A percentile compares a stretch with the other conserved stretches of the same genome.
Evolutionary conservation across 73 alveolate genomes (phyloP).

Genomic region (Tetrahymena thermophila): DNA sequence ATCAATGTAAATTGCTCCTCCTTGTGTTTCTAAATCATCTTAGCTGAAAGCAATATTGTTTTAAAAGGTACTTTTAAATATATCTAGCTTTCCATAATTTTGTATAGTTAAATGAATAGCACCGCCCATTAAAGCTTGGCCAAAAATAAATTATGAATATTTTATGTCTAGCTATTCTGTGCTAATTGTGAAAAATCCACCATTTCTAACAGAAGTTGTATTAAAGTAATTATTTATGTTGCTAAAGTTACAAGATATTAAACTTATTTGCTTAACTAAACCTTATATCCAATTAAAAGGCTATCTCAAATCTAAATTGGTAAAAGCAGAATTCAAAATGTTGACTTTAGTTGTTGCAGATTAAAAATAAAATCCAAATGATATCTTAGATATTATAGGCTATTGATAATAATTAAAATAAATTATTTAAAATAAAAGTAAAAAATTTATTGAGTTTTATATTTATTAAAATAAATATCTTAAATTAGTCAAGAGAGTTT

Average conservation of each 20-base stretch:
- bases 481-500: no score
- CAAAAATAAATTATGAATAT: not conserved
- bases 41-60: not conserved
- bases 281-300: not conserved
- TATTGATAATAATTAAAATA: no score
- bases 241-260: not conserved
- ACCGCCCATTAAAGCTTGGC: not conserved
- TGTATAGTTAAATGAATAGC: not conserved
- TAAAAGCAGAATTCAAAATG: not conserved
- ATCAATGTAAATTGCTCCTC: not conserved
- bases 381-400: not conserved
- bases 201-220: not conserved
- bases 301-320: not conserved
- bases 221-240: not conserved
- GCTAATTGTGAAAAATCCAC: not conserved
- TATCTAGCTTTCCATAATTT: not conserved
- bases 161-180: not conserved
- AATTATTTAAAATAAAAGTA: not conserved
- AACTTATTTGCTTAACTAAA: not conserved
- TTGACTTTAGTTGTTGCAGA: not conserved
- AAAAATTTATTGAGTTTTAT: no score
- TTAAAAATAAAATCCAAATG: not conserved
- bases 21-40: not conserved
- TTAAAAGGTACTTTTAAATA: not conserved
- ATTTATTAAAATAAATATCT: no score